Evolutionary conservation across 2,329 filamentous ascomycete genomes (phyloP).

Genomic region (Ophiocordyceps camponoti-floridani): DNA sequence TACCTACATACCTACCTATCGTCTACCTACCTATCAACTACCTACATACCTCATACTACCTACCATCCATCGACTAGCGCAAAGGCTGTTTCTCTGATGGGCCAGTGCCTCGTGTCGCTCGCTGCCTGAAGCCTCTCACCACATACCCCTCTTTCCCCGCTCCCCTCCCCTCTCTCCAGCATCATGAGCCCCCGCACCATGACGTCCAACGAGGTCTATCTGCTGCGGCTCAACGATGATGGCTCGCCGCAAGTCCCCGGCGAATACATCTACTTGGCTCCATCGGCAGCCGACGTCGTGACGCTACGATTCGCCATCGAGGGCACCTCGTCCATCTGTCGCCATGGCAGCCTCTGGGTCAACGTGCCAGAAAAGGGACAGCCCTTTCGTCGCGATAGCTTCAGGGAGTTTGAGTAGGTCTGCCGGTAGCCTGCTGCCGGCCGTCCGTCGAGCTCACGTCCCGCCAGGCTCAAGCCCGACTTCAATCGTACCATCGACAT

Average conservation of each 20-base stretch:
- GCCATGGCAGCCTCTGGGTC: slow-evolving; percentile 87
- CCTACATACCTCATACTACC: neutral
- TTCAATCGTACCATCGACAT: slow-evolving; percentile 88
- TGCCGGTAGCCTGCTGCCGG: slow-evolving; percentile 1
- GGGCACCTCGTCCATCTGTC: slow-evolving; percentile 88
- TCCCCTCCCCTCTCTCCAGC: slow-evolving; percentile 7
- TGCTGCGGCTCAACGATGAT: slow-evolving; percentile 80
- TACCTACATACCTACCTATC: neutral
- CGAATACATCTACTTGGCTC: slow-evolving; percentile 80
- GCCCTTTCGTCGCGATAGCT: slow-evolving; percentile 60
- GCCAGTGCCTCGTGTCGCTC: slow-evolving; percentile 3
- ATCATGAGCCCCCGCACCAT: slow-evolving; percentile 43
- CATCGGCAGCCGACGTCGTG: slow-evolving; percentile 55
- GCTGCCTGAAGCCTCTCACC: slow-evolving; percentile 2
- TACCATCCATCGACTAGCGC: neutral
- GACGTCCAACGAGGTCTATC: slow-evolving; percentile 58
- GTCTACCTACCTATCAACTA: neutral
- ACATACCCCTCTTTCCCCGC: slow-evolving; percentile 4
- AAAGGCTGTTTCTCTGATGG: neutral
- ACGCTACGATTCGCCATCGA: slow-evolving; percentile 78
- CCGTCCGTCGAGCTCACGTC: neutral
- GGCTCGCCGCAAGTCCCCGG: slow-evolving; percentile 80
- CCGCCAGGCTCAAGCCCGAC: slow-evolving; percentile 59
- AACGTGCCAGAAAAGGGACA: slow-evolving; percentile 71
- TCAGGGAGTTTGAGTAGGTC: slow-evolving; percentile 75